Evolutionary conservation across 441 rosid species (phyloP).

Genomic region (Pelargonium citronellum): DNA sequence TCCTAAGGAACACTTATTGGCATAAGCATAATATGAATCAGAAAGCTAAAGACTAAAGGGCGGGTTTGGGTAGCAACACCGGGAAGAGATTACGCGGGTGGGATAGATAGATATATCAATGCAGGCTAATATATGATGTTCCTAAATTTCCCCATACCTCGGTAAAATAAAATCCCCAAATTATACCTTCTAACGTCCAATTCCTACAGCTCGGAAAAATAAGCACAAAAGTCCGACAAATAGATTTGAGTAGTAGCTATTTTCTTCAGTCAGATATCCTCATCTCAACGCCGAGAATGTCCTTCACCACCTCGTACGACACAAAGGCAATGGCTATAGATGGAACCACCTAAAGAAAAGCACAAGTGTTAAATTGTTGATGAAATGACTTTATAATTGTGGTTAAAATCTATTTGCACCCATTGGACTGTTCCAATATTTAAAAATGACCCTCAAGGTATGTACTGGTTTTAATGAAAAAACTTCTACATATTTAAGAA

Average conservation of each 20-base stretch:
- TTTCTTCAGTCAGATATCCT: background rate
- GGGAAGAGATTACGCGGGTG: background rate
- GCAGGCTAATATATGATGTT: too few species aligned
- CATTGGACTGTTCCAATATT: background rate
- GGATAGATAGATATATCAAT: background rate
- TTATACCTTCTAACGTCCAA: too few species aligned
- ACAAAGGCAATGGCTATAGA: constrained; percentile 6
- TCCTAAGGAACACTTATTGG: constrained; percentile 28
- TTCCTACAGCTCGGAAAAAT: background rate
- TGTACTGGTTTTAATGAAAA: too few species aligned
- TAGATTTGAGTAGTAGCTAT: background rate
- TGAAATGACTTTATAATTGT: background rate
- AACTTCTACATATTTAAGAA: too few species aligned
- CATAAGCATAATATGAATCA: constrained; percentile 5
- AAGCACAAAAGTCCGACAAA: background rate
- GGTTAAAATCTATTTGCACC: background rate
- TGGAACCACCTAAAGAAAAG: background rate
- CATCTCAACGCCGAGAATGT: constrained; percentile 4
- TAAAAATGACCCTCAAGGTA: background rate
- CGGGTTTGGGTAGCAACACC: too few species aligned
- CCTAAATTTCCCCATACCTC: too few species aligned
- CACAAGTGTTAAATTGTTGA: background rate
- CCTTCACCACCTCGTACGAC: constrained; percentile 1
- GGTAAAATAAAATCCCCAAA: too few species aligned
- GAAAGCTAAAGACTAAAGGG: background rate